A percentile compares a stretch with the other conserved stretches of the same genome.
These are phyloP conservation scores for Eremochloa ophiuroides DNA, from an alignment of 176 grass and related monocot genomes.

Conservation along the genomic window DNA sequence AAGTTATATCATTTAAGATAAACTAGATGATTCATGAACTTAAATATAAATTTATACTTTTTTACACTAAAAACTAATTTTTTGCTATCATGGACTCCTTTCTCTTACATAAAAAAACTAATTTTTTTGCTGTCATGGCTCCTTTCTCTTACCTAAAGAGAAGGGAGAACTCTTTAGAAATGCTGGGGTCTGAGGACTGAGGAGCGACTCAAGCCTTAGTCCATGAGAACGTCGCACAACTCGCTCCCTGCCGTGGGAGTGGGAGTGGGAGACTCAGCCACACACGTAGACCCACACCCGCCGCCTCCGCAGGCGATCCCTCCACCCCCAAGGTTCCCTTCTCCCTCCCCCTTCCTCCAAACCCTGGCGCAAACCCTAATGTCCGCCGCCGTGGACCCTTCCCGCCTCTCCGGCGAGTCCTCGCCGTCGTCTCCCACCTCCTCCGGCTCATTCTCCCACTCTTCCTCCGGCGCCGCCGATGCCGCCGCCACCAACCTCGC, in stretches of 20 bases:
- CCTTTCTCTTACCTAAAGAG: no score
- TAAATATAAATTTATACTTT: no score
- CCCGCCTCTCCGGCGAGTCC: slow-evolving; percentile 32
- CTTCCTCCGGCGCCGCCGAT: background rate
- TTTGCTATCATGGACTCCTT: no score
- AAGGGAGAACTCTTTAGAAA: background rate
- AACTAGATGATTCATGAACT: no score
- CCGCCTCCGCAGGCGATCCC: slow-evolving; percentile 44
- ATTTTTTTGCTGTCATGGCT: no score
- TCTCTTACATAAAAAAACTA: no score
- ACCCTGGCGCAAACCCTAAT: slow-evolving; percentile 52
- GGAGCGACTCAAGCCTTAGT: background rate
- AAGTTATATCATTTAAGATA: no score
- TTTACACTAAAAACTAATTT: no score
- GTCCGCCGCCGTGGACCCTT: slow-evolving; percentile 40
- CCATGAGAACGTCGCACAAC: background rate
- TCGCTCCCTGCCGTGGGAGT: background rate
- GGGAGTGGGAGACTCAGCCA: background rate
- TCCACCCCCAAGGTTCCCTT: slow-evolving; percentile 5
- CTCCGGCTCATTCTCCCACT: slow-evolving; percentile 6
- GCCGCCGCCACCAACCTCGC: slow-evolving; percentile 15
- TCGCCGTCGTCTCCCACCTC: slow-evolving; percentile 34
- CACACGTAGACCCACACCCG: slow-evolving; percentile 31
- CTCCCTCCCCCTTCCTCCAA: slow-evolving; percentile 32
- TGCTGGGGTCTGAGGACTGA: background rate